These are phyloP conservation scores for Aschersonia sp. DNA, from an alignment of 2,329 filamentous ascomycete genomes.

Conservation along the genomic window DNA sequence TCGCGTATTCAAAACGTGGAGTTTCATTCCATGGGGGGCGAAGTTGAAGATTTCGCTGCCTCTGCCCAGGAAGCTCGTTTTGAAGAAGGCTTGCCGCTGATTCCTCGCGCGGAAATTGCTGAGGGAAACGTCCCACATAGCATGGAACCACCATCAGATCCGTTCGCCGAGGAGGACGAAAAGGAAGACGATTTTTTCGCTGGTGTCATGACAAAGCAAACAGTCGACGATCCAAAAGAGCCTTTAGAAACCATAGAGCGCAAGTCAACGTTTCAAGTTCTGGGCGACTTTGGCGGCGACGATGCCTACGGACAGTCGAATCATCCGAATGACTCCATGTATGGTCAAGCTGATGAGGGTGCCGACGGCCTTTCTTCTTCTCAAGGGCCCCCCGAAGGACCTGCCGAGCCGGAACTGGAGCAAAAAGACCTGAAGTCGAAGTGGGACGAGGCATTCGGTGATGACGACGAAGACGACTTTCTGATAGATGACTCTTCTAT, in stretches of 20 bases:
- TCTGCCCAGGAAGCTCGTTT: slow-evolving; percentile 43
- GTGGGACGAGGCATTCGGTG: slow-evolving; percentile 71
- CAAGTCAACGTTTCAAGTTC: slow-evolving; percentile 56
- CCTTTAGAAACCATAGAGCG: slow-evolving; percentile 32
- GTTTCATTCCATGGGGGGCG: slow-evolving; percentile 27
- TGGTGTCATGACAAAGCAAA: slow-evolving; percentile 25
- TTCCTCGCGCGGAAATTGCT: slow-evolving; percentile 19
- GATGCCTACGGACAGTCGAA: slow-evolving; percentile 14
- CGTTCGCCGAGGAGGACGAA: slow-evolving; percentile 29
- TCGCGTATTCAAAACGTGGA: slow-evolving; percentile 9
- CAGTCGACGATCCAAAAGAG: slow-evolving; percentile 6
- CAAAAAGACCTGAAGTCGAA: slow-evolving; percentile 60
- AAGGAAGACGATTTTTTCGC: slow-evolving; percentile 51
- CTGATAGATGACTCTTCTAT: slow-evolving; percentile 41
- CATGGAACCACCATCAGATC: slow-evolving; percentile 10
- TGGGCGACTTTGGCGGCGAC: slow-evolving; percentile 31
- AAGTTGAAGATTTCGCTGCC: slow-evolving; percentile 23
- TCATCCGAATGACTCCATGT: slow-evolving; percentile 15
- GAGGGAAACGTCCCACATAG: slow-evolving; percentile 6
- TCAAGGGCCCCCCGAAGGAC: not conserved
- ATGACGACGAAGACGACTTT: slow-evolving; percentile 56
- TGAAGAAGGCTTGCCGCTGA: slow-evolving; percentile 56
- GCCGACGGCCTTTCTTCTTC: not conserved
- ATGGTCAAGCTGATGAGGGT: slow-evolving; percentile 12
- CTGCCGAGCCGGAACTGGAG: slow-evolving; percentile 9